Percentiles rank a stretch among this genome's conserved stretches.
These are phyloP conservation scores for Ogataea dorogensis DNA, from an alignment of 805 yeast species.

Conservation along the genomic window DNA sequence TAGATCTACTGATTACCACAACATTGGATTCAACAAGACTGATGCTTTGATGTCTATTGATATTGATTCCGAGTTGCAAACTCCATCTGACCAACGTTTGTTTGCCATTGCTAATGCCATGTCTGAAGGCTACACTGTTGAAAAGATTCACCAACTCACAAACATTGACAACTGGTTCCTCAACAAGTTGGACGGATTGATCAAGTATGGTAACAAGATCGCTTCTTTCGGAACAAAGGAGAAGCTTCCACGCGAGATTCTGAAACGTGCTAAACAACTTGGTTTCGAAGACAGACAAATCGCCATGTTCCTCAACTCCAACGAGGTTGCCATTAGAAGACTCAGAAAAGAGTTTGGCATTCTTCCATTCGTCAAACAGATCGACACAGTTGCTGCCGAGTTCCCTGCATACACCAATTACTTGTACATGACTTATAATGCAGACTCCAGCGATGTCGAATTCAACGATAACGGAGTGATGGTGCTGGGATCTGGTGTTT, in stretches of 20 bases:
- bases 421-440: constrained; percentile 91
- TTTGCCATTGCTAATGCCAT: constrained; percentile 96
- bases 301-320: constrained; percentile 82
- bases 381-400: constrained; percentile 98
- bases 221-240: constrained; percentile 55
- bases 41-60: constrained; percentile 86
- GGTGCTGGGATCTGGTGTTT: constrained; percentile 98
- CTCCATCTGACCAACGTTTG: constrained; percentile 96
- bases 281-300: constrained; percentile 97
- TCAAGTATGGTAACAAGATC: constrained; percentile 65
- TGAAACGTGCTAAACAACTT: constrained; percentile 89
- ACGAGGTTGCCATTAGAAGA: constrained; percentile 90
- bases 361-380: constrained; percentile 91
- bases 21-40: constrained; percentile 88
- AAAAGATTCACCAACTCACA: constrained; percentile 86
- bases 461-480: constrained; percentile 91
- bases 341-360: constrained; percentile 83
- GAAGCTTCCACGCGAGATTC: constrained; percentile 57
- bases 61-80: constrained; percentile 88
- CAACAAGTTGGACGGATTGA: constrained; percentile 75
- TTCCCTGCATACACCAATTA: constrained; percentile 97
- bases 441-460: constrained; percentile 79
- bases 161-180: constrained; percentile 96
- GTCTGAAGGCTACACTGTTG: constrained; percentile 83
- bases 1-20: constrained; percentile 92